phyloP scores from a whole-genome alignment of 2,329 filamentous ascomycete species.

The Alternaria arborescens region DNA sequence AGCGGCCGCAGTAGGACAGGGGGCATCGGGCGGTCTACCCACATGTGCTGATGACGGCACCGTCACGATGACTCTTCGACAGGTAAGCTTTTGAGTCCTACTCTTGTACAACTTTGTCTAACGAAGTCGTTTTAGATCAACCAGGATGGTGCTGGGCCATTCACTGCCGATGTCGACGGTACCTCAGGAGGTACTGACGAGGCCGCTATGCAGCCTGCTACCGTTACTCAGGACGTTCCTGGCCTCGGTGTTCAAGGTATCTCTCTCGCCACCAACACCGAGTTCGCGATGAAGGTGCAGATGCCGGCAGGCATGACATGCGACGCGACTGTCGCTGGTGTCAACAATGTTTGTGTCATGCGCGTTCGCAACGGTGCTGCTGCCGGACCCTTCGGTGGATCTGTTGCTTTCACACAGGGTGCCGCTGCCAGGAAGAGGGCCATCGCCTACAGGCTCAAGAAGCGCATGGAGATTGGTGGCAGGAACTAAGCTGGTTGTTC shows the following conservation, averaged over 20 bases:
- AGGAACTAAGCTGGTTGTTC: slow-evolving; percentile 24
- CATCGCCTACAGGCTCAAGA: slow-evolving; percentile 61
- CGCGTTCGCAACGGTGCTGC: slow-evolving; percentile 69
- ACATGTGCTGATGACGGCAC: slow-evolving; percentile 68
- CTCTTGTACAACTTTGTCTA: background rate
- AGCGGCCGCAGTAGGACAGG: slow-evolving; percentile 63
- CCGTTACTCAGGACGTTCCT: slow-evolving; percentile 69
- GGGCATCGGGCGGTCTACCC: slow-evolving; percentile 64
- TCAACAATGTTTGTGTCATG: slow-evolving; percentile 70
- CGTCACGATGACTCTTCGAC: slow-evolving; percentile 70
- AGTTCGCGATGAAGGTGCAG: slow-evolving; percentile 70
- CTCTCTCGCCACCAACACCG: slow-evolving; percentile 65
- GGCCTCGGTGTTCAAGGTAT: slow-evolving; percentile 66
- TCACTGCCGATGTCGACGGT: slow-evolving; percentile 68
- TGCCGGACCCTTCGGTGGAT: slow-evolving; percentile 73
- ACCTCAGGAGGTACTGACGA: slow-evolving; percentile 70
- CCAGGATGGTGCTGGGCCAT: slow-evolving; percentile 73
- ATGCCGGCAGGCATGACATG: slow-evolving; percentile 75
- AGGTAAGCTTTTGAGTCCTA: slow-evolving; percentile 45
- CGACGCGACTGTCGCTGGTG: slow-evolving; percentile 66
- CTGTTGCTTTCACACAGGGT: slow-evolving; percentile 71
- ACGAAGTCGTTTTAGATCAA: slow-evolving; percentile 57
- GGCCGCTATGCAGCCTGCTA: slow-evolving; percentile 66
- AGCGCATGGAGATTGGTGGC: slow-evolving; percentile 47
- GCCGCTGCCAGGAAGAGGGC: slow-evolving; percentile 67